Evolutionary conservation across 495 filamentous ascomycete genomes (phyloP), one percentile per base, ranked within the genome.

Genomic region (Aspergillus ostianus): DNA sequence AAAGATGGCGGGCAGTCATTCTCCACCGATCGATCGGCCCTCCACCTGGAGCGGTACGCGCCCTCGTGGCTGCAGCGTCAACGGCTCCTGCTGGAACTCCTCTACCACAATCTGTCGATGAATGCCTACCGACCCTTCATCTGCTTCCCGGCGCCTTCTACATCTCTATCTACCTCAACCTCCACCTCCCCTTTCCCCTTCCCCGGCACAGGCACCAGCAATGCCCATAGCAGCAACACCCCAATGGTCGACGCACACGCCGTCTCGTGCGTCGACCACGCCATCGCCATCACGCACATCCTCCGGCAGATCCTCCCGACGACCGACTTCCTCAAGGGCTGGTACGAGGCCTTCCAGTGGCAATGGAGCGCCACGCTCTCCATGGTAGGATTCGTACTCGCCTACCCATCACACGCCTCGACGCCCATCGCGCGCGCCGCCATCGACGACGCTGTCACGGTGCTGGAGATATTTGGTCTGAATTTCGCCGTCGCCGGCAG

Each of bases 301-400:
- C 73, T 77, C 29, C 73, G 80, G 55, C 82, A 86, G 58, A 63
- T 79, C 2, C 62, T 85, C 8, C 63, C 68, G 0, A 65, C 70
- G 20, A 82, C 80, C 6, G 62, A 69, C 15, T 62, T 83, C 48
- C 69, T 85, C 0, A 63, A 64, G 10, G 80, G 81, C 5, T 83
- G 80, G 77, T 71, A 80, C 56, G 77, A 82, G 58, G 73, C 69
- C 2, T 84, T 80, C 47, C 77, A 80, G 23, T 82, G 71, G 64
- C 77, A 82, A 60, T 84, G 81, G 81, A 82, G 82, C 52, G 75
- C 79, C 3, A 64, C 76, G 19, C 73, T 84, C 57, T 72, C 80
- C 4, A 62, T 84, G 6, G 64, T 84, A 15, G 82, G 80, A 5
- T 85, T 79, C 49, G 55, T 78, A 5, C 56, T 84, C 0, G 78